Base-by-base conservation (phyloP, 768 basidiomycete genomes). In the Collybia nuda region DNA sequence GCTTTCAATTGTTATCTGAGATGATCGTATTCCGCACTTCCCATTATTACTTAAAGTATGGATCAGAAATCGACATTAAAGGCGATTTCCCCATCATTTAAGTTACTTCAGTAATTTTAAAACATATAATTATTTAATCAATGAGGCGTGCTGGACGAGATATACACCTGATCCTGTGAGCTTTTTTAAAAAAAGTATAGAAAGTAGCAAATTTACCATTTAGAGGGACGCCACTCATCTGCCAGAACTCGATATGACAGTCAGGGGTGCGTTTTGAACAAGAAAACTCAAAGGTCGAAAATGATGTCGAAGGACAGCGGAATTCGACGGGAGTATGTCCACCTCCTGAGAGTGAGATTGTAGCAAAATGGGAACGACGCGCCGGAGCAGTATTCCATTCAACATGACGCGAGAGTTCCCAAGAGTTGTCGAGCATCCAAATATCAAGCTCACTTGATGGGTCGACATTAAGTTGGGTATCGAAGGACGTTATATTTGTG, bases 241-340 rank as follows among this genome's bases (percentile, higher is more conserved):
- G 53, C 53, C 53, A 54, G 23, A 54, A 54, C 18, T 54, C 49
- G 44, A 54, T 38, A 36, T 50, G 48, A 22, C 53, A 54, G 14
- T 36, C 24, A 17, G 38, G 37, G 9, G 53, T 18, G 4, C 18
- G 21, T 15, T 47, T 17, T 21, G 49, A 35, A 37, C 53, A 54
- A 14, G 32, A 38, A 26, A 54, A 54, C 36, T 54, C 53, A 37
- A 50, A 47, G 5, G 47, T 54, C 9, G 26, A 46, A 18, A 44
- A 54, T 3, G 48, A 50, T 23, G 50, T 36, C 21, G 49, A 45
- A 11, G 36, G 48, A 28, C 53, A 54, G n/a, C 18, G 23, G 24
- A 54, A 54, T 29, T 54, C 49, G 3, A 45, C 29, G 17, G 29
- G 49, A 12, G 21, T 18, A 36, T 40, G 50, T 5, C 37, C 44